Percentiles rank a stretch among this genome's conserved stretches.
These are phyloP conservation scores for Thozetella sp. DNA, from an alignment of 495 filamentous ascomycete species.

Conservation along the genomic window DNA sequence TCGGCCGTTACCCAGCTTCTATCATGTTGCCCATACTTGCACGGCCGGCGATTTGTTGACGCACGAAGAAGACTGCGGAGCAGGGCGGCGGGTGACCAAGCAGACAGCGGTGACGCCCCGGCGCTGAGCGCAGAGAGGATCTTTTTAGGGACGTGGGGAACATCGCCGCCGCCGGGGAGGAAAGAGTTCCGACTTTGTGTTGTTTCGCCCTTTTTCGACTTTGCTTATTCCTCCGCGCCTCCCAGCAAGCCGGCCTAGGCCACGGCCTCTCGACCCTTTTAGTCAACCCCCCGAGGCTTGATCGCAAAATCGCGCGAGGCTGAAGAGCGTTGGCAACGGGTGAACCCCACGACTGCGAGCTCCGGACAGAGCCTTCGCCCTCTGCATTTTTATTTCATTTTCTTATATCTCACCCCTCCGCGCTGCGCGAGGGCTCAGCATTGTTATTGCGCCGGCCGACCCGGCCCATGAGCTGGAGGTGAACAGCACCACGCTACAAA, in stretches of 20 bases:
- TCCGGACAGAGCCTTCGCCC: no score
- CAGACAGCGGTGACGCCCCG: constrained; percentile 10
- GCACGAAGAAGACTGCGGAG: constrained; percentile 20
- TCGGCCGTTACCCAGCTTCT: constrained; percentile 13
- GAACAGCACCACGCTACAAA: background rate
- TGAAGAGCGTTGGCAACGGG: background rate
- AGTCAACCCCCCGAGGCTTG: background rate
- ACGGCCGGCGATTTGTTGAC: constrained; percentile 26
- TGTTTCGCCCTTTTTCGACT: background rate
- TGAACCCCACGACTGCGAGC: no score
- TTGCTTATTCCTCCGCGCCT: no score
- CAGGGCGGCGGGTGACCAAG: constrained; percentile 22
- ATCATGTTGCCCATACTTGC: constrained; percentile 29
- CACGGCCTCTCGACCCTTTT: background rate
- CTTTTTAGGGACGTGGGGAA: constrained; percentile 8
- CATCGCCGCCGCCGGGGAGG: background rate
- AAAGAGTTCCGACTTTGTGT: background rate
- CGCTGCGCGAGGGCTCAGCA: no score
- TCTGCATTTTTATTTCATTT: no score
- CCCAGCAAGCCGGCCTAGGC: no score
- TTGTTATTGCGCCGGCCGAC: no score
- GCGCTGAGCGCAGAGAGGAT: constrained; percentile 16
- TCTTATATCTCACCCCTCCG: no score
- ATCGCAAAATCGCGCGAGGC: constrained; percentile 1
- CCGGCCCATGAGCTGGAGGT: background rate